Evolutionary conservation across 176 grass and related monocot species (phyloP).

Genomic region (Musa itinerans): DNA sequence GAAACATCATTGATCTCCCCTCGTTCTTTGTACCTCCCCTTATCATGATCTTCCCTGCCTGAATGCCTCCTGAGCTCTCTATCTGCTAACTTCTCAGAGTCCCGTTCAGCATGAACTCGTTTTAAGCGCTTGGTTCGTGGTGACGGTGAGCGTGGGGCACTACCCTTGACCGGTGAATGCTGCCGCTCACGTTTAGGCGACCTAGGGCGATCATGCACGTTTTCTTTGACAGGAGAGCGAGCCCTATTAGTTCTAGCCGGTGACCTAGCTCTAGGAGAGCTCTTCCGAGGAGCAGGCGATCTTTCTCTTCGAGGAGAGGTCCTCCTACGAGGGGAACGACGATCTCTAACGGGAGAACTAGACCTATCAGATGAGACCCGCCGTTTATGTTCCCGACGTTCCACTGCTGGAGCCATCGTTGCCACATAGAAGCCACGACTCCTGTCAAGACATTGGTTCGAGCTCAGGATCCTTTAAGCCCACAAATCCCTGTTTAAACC

Average conservation of each 20-base stretch:
- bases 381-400: conserved; percentile 36
- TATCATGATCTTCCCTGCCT: conserved; percentile 26
- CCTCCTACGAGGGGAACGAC: conserved; percentile 25
- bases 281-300: conserved; percentile 27
- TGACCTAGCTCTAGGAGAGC: conserved; percentile 27
- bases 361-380: conserved; percentile 28
- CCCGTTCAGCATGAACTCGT: conserved; percentile 22
- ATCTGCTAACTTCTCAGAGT: conserved; percentile 24
- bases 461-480: background rate
- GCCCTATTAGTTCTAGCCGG: conserved; percentile 21
- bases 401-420: conserved; percentile 59
- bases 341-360: conserved; percentile 44
- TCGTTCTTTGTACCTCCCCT: conserved; percentile 10
- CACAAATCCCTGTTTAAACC: background rate
- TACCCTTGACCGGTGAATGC: conserved; percentile 8
- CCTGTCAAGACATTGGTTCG: background rate
- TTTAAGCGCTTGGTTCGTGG: conserved; percentile 45
- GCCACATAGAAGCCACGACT: background rate
- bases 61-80: conserved; percentile 27
- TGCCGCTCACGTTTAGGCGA: conserved; percentile 33
- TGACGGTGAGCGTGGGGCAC: conserved; percentile 29
- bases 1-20: conserved; percentile 14
- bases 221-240: conserved; percentile 33
- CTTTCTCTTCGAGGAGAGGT: conserved; percentile 45
- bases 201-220: conserved; percentile 25